Base-by-base conservation (phyloP, 345 rosid species). In the Salix udensis region DNA sequence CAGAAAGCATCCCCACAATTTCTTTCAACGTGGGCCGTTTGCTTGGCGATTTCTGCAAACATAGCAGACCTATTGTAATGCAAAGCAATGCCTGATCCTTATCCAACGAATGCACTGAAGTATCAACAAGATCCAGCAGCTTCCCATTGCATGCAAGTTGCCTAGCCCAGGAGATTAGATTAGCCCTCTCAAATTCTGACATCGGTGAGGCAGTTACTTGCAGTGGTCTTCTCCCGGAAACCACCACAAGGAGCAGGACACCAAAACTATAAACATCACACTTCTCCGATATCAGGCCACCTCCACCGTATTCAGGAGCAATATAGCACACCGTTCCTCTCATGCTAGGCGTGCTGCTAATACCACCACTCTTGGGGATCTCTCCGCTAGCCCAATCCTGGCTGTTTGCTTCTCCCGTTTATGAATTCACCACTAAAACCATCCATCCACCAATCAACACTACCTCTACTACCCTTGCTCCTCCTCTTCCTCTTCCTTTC, bases 311-410 rank as follows among this genome's bases (percentile, higher is more conserved):
- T 78, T 91, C 97, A 7, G 97, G 97, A 23, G 94, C 94, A 42
- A 90, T 89, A 77, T 91, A 91, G 72, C 97, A 91, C 40, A 91
- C 94, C 0, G 97, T 91, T 58, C 97, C 97, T 85, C 97, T 86
- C 97, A 91, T 91, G 70, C 97, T 91, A 8, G 92, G 97, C 0
- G 97, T 91, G 73, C 97, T 91, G 67, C 94, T 91, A 6, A 91
- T 80, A 34, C 91, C 92, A 52, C 97, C 92, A 28, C 97, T 91
- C 86, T 88, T 90, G 0, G 91, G 94, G 65, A 90, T 82, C 70
- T 91, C 91, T 60, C 85, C 86, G 62, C 87, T 88, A 7, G 81
- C 84, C 87, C 89, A 91, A 73, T 91, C 94, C 70, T 89, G 96
- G 68, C 90, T 88, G 58, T 71, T 86, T 26, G n/a, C 86, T 83